Evolutionary conservation across 257 asterid genomes (phyloP).

Genomic region (Jaltomata sinuosa): DNA sequence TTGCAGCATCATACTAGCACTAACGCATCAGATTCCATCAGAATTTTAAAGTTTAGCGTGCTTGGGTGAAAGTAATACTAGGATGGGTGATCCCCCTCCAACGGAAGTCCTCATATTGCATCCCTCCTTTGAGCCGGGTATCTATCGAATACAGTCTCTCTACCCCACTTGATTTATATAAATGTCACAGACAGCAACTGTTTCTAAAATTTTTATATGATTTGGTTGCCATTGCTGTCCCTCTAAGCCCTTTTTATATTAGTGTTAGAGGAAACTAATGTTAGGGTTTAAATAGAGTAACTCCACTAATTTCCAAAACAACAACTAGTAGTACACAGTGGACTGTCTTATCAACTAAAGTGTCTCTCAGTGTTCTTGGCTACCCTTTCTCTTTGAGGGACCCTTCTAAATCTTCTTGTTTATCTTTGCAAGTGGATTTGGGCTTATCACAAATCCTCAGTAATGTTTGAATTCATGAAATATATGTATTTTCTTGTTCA

Average conservation of each 20-base stretch:
- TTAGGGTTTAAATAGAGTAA: neutral
- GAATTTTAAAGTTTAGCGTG: too few relatives aligned
- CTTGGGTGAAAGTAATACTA: too few relatives aligned
- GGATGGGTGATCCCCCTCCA: too few relatives aligned
- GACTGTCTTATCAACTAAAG: neutral
- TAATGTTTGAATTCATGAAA: conserved; percentile 1
- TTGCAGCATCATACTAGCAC: too few relatives aligned
- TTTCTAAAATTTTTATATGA: neutral
- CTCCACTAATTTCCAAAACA: neutral
- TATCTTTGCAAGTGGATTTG: neutral
- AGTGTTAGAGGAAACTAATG: too few relatives aligned
- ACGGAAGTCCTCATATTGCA: too few relatives aligned
- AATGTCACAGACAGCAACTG: neutral
- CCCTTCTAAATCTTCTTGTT: neutral
- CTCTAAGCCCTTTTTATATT: neutral
- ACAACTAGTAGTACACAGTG: neutral
- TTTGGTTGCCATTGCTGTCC: conserved; percentile 8
- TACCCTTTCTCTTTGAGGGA: neutral
- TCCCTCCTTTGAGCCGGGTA: too few relatives aligned
- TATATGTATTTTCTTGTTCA: neutral
- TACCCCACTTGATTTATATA: too few relatives aligned
- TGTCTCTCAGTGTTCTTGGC: neutral
- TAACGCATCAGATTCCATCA: too few relatives aligned
- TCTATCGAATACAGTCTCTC: too few relatives aligned
- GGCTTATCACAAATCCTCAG: neutral